Conservation (phyloP, 192 early-diverging fungal genomes). For the Coemansia sp. region DNA sequence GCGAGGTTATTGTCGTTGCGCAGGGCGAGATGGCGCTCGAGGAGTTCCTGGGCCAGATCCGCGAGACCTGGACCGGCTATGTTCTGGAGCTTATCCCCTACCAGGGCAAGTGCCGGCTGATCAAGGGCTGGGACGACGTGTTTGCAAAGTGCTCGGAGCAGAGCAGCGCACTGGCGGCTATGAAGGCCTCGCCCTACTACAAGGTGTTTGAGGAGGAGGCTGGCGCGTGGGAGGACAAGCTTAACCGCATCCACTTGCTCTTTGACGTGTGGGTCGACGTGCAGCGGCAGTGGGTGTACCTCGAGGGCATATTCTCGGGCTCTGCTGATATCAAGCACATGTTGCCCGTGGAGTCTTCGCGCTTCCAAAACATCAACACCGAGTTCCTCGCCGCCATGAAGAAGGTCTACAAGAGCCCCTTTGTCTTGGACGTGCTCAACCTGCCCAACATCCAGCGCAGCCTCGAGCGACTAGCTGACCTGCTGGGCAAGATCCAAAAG, state of each 20-base stretch:
- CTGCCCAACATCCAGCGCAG: conserved; percentile 95
- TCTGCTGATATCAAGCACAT: conserved; percentile 98
- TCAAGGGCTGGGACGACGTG: conserved; percentile 98
- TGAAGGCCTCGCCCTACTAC: conserved; percentile 98
- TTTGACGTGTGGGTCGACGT: conserved; percentile 99
- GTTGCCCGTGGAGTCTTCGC: conserved; percentile 91
- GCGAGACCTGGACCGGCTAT: conserved; percentile 92
- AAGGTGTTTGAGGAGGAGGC: conserved; percentile 99
- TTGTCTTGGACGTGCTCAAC: conserved; percentile 92
- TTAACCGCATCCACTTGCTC: conserved; percentile 93
- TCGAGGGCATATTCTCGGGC: conserved; percentile 98
- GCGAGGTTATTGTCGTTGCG: conserved; percentile 88
- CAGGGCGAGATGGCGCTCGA: conserved; percentile 99
- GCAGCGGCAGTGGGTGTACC: conserved; percentile 99
- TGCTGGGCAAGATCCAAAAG: conserved; percentile 95
- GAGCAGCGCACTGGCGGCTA: conserved; percentile 91
- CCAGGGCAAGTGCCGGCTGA: conserved; percentile 96
- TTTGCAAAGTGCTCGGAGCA: conserved; percentile 97
- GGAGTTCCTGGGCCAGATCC: conserved; percentile 91
- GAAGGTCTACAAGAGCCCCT: conserved; percentile 98
- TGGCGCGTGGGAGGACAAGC: conserved; percentile 90
- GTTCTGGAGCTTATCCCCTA: conserved; percentile 94
- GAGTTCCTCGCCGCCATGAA: conserved; percentile 99
- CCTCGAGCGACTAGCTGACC: conserved; percentile 91
- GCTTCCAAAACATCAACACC: conserved; percentile 96